These are phyloP conservation scores for Haplographium delicatum DNA, from an alignment of 495 filamentous ascomycete genomes.

Conservation along the genomic window DNA sequence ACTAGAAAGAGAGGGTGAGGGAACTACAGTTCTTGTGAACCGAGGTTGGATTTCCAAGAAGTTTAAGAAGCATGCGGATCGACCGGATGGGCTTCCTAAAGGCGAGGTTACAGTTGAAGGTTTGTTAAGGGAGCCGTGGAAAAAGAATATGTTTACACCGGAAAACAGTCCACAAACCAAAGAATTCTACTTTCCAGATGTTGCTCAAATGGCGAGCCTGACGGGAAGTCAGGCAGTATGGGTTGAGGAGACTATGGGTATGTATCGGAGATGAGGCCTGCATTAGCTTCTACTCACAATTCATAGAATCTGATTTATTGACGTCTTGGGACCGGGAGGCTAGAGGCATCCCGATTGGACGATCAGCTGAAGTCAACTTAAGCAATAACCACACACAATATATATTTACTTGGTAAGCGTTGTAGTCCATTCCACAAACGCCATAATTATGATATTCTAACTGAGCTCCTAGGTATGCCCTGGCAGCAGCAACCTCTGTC, in stretches of 20 bases:
- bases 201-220: constrained; percentile 83
- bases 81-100: constrained; percentile 54
- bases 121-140: constrained; percentile 81
- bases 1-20: constrained; percentile 62
- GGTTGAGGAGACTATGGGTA: constrained; percentile 95
- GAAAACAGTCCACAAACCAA: constrained; percentile 74
- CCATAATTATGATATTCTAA: too few species aligned
- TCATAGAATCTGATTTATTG: constrained; percentile 69
- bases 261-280: constrained; percentile 16
- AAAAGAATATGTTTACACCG: constrained; percentile 96
- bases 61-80: constrained; percentile 53
- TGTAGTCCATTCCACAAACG: constrained; percentile 7
- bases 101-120: constrained; percentile 76
- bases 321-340: constrained; percentile 62
- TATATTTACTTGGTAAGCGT: constrained; percentile 88
- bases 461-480: constrained; percentile 66
- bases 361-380: constrained; percentile 84
- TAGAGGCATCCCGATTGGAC: constrained; percentile 89
- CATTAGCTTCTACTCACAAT: constrained; percentile 2
- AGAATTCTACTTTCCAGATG: constrained; percentile 93
- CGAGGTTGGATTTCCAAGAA: constrained; percentile 85
- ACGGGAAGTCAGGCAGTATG: constrained; percentile 83
- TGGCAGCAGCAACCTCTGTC: constrained; percentile 78
- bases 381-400: constrained; percentile 97
- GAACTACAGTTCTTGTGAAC: constrained; percentile 72